Evolutionary conservation across 345 rosid genomes (phyloP), one percentile per base, ranked within the genome.

Genomic region (Melastoma malabathricum): DNA sequence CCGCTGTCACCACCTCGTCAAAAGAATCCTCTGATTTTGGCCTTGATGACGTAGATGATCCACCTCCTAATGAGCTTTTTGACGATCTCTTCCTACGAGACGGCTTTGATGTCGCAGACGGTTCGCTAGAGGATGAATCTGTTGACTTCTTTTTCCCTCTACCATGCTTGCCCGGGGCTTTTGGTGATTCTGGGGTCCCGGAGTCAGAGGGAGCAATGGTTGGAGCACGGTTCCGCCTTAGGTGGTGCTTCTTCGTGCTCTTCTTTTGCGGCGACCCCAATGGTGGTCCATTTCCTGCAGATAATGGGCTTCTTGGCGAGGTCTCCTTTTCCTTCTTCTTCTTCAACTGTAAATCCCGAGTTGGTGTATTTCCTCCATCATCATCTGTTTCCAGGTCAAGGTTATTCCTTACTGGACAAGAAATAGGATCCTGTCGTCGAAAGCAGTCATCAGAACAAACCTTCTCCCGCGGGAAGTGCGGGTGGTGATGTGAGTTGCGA

Each of bases 61-160:
- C 60, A 15, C 57, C 62, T 6, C 51, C 51, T 1, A 48, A 12
- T 44, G 66, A 48, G 12, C 54, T 74, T 51, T 65, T 79, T 20
- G 31, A 25, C 15, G 76, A 57, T 54, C 63, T 76, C 66, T 64
- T 79, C 31, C 61, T 49, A 34, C 65, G 51, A 3, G 52, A 23
- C 29, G 61, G 64, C 46, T 67, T 73, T 1, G 72, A 60, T 23
- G 43, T 6, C 1, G 46, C 43, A 14, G 73, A 22, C 10, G 52
- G 47, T 34, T 62, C 71, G 0, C 12, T 22, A 2, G 65, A 62
- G n/a, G 68, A 14, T 1, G 65, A 31, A 15, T 70, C 73, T 25
- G 47, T 18, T 39, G 47, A 55, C 31, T 57, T 67, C 4, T 41
- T 53, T 10, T 43, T 58, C 52, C 54, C 18, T 48, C 55, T 67